Evolutionary conservation across 2,329 filamentous ascomycete species (phyloP).

Genomic region (Aspergillus sp.): DNA sequence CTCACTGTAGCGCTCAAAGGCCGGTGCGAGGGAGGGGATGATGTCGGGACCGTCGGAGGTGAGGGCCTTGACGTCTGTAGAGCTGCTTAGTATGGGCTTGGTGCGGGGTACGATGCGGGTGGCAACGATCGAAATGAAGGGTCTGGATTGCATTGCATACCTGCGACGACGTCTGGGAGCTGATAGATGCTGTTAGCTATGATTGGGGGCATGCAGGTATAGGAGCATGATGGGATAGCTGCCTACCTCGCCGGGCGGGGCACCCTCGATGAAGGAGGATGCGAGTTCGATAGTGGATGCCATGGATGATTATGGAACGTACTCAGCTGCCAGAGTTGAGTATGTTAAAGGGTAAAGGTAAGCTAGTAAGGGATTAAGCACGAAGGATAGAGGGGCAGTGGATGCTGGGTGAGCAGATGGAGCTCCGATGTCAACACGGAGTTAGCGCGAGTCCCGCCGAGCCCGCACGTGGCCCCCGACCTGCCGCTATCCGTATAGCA

Average conservation of each 20-base stretch:
- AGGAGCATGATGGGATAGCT: slow-evolving; percentile 10
- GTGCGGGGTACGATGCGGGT: slow-evolving; percentile 9
- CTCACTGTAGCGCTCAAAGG: slow-evolving; percentile 95
- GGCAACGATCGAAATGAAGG: neutral
- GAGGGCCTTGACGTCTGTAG: slow-evolving; percentile 82
- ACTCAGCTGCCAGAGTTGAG: neutral
- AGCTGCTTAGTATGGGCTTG: slow-evolving; percentile 15
- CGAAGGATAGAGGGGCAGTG: neutral
- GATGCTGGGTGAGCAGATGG: neutral
- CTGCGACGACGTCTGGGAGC: slow-evolving; percentile 86
- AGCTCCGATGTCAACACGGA: neutral
- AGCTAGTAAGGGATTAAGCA: neutral
- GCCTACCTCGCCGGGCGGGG: slow-evolving; percentile 90
- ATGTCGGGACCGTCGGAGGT: slow-evolving; percentile 70
- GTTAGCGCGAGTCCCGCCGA: neutral
- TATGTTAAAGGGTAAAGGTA: neutral
- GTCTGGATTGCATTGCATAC: slow-evolving; percentile 51
- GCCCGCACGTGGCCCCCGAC: neutral
- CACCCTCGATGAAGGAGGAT: slow-evolving; percentile 88
- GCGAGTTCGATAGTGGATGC: slow-evolving; percentile 60
- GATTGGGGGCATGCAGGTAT: neutral
- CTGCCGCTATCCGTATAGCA: neutral
- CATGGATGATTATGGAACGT: slow-evolving; percentile 33
- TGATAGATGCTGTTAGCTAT: slow-evolving; percentile 42
- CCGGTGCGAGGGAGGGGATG: slow-evolving; percentile 72